phyloP scores from a whole-genome alignment of 345 rosid species.

The Salix suchowensis region DNA sequence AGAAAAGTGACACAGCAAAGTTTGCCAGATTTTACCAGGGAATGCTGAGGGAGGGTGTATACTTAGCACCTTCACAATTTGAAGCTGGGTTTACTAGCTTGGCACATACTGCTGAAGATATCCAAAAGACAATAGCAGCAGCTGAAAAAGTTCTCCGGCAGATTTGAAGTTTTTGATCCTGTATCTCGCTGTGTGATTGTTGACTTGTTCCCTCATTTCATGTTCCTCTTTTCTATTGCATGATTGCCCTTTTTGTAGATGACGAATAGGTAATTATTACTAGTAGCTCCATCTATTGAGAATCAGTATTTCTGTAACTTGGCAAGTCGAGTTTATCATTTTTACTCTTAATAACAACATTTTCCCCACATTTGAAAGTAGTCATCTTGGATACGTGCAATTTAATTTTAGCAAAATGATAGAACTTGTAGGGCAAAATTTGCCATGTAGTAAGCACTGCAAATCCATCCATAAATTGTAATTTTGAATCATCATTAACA shows the following conservation, averaged over 20 bases:
- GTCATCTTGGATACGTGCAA: neutral
- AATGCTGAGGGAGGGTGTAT: conserved; percentile 94
- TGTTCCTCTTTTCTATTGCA: neutral
- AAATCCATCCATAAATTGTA: conserved; percentile 8
- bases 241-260: conserved; percentile 12
- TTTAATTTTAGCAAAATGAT: neutral
- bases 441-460: neutral
- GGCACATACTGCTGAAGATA: conserved; percentile 76
- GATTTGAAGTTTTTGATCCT: conserved; percentile 34
- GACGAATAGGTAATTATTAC: neutral
- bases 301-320: conserved; percentile 1
- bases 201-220: neutral
- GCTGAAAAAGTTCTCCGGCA: conserved; percentile 67
- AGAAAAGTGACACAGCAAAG: conserved; percentile 73
- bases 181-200: too few species aligned
- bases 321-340: conserved; percentile 11
- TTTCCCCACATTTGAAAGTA: neutral
- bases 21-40: conserved; percentile 71
- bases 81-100: conserved; percentile 95
- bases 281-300: neutral
- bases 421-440: neutral
- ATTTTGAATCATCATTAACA: neutral
- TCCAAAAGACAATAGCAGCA: conserved; percentile 66
- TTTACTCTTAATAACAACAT: neutral
- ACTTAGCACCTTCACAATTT: conserved; percentile 94